Base-by-base conservation (phyloP, 441 rosid species). In the Biscutella auriculata region DNA sequence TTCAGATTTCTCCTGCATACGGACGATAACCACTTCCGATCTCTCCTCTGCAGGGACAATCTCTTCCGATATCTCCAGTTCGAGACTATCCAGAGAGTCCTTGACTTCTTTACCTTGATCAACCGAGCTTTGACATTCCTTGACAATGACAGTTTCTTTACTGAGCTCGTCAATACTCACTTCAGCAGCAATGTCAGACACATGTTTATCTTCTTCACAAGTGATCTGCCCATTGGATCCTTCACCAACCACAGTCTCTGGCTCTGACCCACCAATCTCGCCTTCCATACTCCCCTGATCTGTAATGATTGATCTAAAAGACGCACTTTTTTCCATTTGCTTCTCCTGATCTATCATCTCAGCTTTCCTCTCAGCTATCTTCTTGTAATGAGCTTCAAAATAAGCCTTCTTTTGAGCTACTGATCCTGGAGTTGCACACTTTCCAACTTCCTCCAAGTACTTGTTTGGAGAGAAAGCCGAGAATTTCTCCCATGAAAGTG, bases 401-500 rank as follows among this genome's bases (percentile, higher is more conserved):
- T 87, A 93, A 50, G 98, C 97, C 57, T 74, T 85, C 66, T 93
- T 93, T 68, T 82, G 76, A 67, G 98, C 98, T 14, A 93, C 98
- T 21, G 98, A 88, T 29, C 98, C 98, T 28, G 95, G 95, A 9
- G 97, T 82, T 11, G 98, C 95, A 75, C 87, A 93, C 76, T 87
- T 93, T 60, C 77, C 98, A 26, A 88, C 96, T 72, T 88, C 98
- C 74, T 93, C 98, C 77, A 88, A 60, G 72, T 93, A 88, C 86
- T 93, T 93, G 61, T 93, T 93, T 11, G 86, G 88, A 9, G 97
- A 84, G 74, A 93, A 93, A 62, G 98, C 70, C 1, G 98, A 93
- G 82, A 89, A 87, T 70, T 77, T 93, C 73, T 87, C 98, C 98
- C 98, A 93, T 19, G 98, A 88, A 54, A 88, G 81, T 21, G 97